Evolutionary conservation across 768 basidiomycete genomes (phyloP).

Genomic region (Russula ochroleuca): DNA sequence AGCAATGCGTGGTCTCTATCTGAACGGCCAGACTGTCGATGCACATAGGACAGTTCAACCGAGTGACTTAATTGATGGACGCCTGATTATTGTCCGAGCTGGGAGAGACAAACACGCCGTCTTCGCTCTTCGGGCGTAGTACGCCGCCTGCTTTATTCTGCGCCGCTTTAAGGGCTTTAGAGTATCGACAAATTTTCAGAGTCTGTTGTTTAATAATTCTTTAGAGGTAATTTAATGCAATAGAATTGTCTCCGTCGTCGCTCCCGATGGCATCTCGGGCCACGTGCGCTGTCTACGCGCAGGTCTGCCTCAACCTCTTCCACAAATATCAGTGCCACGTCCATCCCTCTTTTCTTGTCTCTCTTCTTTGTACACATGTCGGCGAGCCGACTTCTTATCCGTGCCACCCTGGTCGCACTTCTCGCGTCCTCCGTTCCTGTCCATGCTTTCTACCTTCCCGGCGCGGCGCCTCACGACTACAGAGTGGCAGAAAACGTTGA

Average conservation of each 20-base stretch:
- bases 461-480: slow-evolving; percentile 86
- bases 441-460: slow-evolving; percentile 86
- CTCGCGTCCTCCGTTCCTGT: slow-evolving; percentile 23
- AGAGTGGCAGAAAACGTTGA: slow-evolving; percentile 65
- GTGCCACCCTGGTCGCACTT: slow-evolving; percentile 28
- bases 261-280: neutral
- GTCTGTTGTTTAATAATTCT: neutral
- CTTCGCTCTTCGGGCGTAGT: slow-evolving; percentile 7
- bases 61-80: slow-evolving; percentile 23
- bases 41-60: slow-evolving; percentile 9
- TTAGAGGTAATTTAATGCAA: neutral
- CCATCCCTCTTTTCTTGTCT: neutral
- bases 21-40: slow-evolving; percentile 23
- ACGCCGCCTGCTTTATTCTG: neutral
- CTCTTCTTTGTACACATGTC: slow-evolving; percentile 16
- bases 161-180: neutral
- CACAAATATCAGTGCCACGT: neutral
- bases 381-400: slow-evolving; percentile 25
- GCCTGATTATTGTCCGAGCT: slow-evolving; percentile 26
- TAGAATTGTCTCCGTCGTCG: neutral
- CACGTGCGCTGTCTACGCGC: neutral
- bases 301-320: neutral
- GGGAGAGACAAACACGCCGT: slow-evolving; percentile 27
- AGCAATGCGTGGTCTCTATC: slow-evolving; percentile 26
- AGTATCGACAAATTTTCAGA: neutral